Conservation (phyloP, 139 green algal species). For the Coccomyxa sp. region DNA sequence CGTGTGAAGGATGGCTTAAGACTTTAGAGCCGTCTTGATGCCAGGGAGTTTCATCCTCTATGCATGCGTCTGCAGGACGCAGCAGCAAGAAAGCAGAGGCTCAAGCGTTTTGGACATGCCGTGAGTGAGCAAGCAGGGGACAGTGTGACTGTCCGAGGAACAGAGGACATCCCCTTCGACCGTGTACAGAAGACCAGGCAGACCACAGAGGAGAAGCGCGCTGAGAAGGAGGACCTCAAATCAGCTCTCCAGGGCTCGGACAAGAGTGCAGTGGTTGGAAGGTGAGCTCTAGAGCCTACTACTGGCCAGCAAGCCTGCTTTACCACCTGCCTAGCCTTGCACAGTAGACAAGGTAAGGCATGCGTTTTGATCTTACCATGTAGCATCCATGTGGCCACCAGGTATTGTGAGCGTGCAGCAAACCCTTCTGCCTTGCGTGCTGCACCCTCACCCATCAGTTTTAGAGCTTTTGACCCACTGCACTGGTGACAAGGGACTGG, state of each 20-base stretch:
- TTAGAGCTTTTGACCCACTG: no score
- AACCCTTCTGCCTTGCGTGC: background rate
- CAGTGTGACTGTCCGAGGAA: constrained; percentile 58
- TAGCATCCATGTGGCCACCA: background rate
- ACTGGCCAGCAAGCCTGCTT: no score
- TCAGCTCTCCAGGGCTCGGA: constrained; percentile 52
- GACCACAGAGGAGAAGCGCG: constrained; percentile 84
- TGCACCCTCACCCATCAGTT: background rate
- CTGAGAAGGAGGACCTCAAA: constrained; percentile 83
- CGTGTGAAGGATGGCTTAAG: no score
- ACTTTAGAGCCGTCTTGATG: no score
- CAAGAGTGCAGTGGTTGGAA: constrained; percentile 48
- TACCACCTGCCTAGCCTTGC: no score
- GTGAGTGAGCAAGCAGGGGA: constrained; percentile 48
- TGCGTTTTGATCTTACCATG: background rate
- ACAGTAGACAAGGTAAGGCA: background rate
- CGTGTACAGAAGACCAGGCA: constrained; percentile 68
- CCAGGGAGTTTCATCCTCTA: no score
- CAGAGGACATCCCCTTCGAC: constrained; percentile 95
- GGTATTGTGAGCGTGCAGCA: background rate
- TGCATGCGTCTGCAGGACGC: constrained; percentile 43
- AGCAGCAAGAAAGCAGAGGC: constrained; percentile 40
- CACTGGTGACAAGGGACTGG: no score
- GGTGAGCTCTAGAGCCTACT: constrained; percentile 9
- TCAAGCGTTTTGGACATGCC: constrained; percentile 83